Base-by-base conservation (phyloP, 108 stramenopile species). In the Schizochytrium sp. region DNA sequence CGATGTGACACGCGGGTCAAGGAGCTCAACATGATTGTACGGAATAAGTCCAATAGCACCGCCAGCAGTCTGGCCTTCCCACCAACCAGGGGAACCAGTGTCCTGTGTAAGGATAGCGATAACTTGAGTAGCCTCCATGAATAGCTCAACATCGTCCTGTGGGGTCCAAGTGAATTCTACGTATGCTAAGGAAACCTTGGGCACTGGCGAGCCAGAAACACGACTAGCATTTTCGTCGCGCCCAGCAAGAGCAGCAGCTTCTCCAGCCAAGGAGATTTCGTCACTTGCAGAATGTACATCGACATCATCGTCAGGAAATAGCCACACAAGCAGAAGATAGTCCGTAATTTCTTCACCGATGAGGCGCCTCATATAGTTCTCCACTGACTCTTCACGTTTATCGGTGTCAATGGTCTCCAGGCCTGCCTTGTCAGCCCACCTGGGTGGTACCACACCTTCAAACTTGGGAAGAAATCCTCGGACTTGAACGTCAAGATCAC, bases 11-110 rank as follows among this genome's bases (percentile, higher is more conserved):
- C 76, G 76, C 10, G 4, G n/a, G 28, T 83, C 76, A 38, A 83
- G 76, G 28, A 83, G 76, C 76, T 83, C 76, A 53, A 83, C 76
- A 53, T 83, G 76, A 53, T 83, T 83, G 76, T 83, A 83, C 76
- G 76, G 76, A 40, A 83, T 55, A 40, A 83, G 76, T 17, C 76
- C 76, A n/a, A 38, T 49, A 53, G 50, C n/a, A n/a, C 76, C 76
- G 3, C 53, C 76, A 38, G 28, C 76, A 8, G 53, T 83, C 50
- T 55, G 76, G 76, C 28, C 76, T 53, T 83, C 50, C 76, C 76
- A 83, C 76, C 76, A 83, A 5, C 76, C 76, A 17, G 76, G 76
- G 53, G 76, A 83, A 5, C 76, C 76, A 10, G 76, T 83, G 53
- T 50, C 28, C 28, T 83, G 76, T n/a, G 47, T 38, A 38, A 83